Evolutionary conservation across 257 asterid species (phyloP), one percentile per base, ranked within the genome.

Genomic region (Cynanchum wilfordii): DNA sequence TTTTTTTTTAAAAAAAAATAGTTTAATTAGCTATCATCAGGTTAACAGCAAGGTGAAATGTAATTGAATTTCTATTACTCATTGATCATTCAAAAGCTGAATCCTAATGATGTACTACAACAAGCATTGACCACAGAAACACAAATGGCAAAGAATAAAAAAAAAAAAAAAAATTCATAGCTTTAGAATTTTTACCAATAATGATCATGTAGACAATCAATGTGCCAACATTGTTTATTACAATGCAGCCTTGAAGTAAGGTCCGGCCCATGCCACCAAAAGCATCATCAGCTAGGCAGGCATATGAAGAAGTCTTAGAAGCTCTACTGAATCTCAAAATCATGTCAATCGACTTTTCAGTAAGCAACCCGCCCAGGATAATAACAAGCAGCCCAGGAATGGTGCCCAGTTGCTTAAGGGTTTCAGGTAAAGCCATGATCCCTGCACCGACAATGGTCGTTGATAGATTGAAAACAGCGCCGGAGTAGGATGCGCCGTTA

Each of bases 361-460:
- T 92, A 81, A 92, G 66, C 73, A 92, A 54, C 38, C 89, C 89
- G 4, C 90, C 96, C 68, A 92, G 54, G 5, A 92, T 66, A 58
- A 92, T 92, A 47, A 79, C 81, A 29, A 89, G 68, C 42, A 92
- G 73, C 17, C 97, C 97, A 0, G 96, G 93, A 73, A 92, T 75
- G 24, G 70, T 81, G 15, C 97, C 97, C 65, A 89, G 85, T 70
- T 92, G 92, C 77, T 89, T 89, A 44, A 92, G 86, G 4, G 97
- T 89, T 36, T 89, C 90, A 71, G 96, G 97, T 3, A 92, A 88
- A 64, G 97, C 95, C 97, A 92, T 92, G 57, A 92, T 92, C 50
- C 97, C 96, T 63, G 97, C 95, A 16, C 96, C 96, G 69, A 92
- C 97, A 25, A 92, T 82, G 72, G 95, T 88, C 75, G 89, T 92